Conservation (phyloP, 2,329 filamentous ascomycete species). For the Hansfordia pulvinata region DNA sequence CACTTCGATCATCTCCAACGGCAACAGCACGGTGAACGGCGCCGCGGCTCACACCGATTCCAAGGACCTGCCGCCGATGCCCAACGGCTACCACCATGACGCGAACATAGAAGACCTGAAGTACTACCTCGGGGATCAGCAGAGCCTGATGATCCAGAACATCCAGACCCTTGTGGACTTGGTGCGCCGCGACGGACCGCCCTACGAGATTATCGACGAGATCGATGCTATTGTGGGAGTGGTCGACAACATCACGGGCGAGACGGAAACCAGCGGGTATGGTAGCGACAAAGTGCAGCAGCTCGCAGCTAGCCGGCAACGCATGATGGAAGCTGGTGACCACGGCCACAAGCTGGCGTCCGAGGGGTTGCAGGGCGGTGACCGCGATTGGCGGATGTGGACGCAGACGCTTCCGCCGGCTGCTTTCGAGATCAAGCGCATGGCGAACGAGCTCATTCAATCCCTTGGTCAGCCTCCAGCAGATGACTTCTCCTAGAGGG, state of each 20-base stretch:
- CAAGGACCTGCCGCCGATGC: constrained; percentile 18
- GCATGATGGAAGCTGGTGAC: constrained; percentile 49
- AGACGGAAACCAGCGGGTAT: constrained; percentile 45
- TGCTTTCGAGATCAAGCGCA: constrained; percentile 74
- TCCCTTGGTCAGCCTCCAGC: constrained; percentile 1
- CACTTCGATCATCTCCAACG: constrained; percentile 11
- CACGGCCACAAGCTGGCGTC: constrained; percentile 45
- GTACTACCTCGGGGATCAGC: constrained; percentile 75
- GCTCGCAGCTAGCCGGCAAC: constrained; percentile 49
- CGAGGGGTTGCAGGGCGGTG: constrained; percentile 33
- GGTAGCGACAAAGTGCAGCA: constrained; percentile 37
- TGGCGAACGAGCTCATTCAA: constrained; percentile 60
- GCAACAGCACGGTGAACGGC: constrained; percentile 20
- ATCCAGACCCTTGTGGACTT: constrained; percentile 70
- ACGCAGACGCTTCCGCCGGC: constrained; percentile 64
- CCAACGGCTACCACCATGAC: constrained; percentile 24
- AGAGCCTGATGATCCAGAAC: constrained; percentile 61
- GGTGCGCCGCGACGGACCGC: constrained; percentile 50
- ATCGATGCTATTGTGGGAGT: constrained; percentile 58
- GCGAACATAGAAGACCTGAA: constrained; percentile 35
- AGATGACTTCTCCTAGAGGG: constrained; percentile 4
- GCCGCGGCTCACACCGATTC: constrained; percentile 20
- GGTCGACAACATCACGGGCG: constrained; percentile 54
- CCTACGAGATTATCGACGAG: constrained; percentile 53
- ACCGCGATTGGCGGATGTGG: constrained; percentile 47